Percentiles rank a stretch among this genome's conserved stretches.
Conservation (phyloP, 2,329 filamentous ascomycete species). For the Tolypocladium pustulatum region DNA sequence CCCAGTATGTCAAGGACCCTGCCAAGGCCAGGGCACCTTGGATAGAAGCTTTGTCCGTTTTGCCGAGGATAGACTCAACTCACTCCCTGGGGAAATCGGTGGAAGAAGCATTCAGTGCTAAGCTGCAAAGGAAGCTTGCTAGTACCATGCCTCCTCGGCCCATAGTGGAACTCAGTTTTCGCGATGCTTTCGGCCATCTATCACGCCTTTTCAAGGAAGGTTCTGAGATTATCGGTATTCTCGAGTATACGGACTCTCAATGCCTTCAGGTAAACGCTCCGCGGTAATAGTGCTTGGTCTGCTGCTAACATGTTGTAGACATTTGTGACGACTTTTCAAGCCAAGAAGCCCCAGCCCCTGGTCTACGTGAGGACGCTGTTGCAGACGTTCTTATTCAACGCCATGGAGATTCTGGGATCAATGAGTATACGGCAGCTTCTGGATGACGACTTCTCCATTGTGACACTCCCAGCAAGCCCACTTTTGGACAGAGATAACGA, state of each 20-base stretch:
- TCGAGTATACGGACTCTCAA: conserved; percentile 57
- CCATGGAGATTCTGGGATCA: conserved; percentile 56
- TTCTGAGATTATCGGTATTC: conserved; percentile 54
- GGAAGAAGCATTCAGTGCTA: conserved; percentile 74
- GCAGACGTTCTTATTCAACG: conserved; percentile 64
- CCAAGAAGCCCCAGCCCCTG: conserved; percentile 70
- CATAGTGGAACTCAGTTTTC: conserved; percentile 67
- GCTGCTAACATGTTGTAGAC: conserved; percentile 33
- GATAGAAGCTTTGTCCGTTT: conserved; percentile 36
- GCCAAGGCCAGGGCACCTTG: conserved; percentile 39
- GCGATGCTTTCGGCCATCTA: conserved; percentile 61
- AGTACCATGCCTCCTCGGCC: conserved; percentile 90
- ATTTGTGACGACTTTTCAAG: conserved; percentile 64
- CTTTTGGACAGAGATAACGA: conserved; percentile 68
- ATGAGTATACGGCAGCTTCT: conserved; percentile 65
- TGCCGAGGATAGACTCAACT: conserved; percentile 49
- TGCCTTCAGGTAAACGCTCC: conserved; percentile 51
- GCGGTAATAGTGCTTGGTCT: not conserved
- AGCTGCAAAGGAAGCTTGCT: conserved; percentile 82
- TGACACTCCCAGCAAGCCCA: conserved; percentile 61
- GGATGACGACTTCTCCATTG: conserved; percentile 68
- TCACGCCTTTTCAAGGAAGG: conserved; percentile 63
- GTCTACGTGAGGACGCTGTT: conserved; percentile 75
- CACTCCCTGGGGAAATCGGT: conserved; percentile 54
- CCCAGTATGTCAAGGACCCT: conserved; percentile 31